Evolutionary conservation across 1,284 basidiomycete genomes (phyloP).

Genomic region (Ceratobasidium sp.): DNA sequence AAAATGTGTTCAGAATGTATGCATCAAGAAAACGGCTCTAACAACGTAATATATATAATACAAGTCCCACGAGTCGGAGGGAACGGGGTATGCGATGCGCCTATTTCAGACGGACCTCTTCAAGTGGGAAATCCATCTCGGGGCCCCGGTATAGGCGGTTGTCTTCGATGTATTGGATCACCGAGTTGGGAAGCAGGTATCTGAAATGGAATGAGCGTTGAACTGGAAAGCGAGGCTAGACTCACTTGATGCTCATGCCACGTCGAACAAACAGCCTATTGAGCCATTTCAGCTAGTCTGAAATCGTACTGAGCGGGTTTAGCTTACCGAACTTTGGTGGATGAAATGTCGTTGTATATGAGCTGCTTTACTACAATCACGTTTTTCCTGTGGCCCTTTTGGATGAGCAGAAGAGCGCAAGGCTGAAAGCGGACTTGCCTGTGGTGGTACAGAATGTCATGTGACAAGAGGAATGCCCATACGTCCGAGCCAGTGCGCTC

Average conservation of each 20-base stretch:
- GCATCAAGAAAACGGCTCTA: background rate
- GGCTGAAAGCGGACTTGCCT: slow-evolving; percentile 46
- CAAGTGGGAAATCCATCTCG: slow-evolving; percentile 17
- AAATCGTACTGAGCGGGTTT: slow-evolving; percentile 6
- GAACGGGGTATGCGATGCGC: background rate
- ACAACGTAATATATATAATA: background rate
- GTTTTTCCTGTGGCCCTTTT: slow-evolving; percentile 65
- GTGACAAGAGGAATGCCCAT: slow-evolving; percentile 61
- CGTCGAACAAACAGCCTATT: slow-evolving; percentile 83
- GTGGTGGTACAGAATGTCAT: slow-evolving; percentile 60
- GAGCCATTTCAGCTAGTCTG: slow-evolving; percentile 20
- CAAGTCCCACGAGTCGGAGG: slow-evolving; percentile 1
- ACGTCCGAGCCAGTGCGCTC: slow-evolving; percentile 66
- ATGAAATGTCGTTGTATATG: slow-evolving; percentile 98
- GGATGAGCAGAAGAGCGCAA: slow-evolving; percentile 42
- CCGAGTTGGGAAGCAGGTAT: slow-evolving; percentile 89
- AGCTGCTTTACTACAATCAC: slow-evolving; percentile 95
- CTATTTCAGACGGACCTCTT: slow-evolving; percentile 1
- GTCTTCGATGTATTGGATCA: slow-evolving; percentile 94
- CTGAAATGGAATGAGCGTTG: slow-evolving; percentile 46
- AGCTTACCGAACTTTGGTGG: slow-evolving; percentile 76
- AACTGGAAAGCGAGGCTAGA: slow-evolving; percentile 13
- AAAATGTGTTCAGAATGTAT: background rate
- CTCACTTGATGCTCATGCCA: slow-evolving; percentile 83
- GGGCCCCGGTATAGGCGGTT: slow-evolving; percentile 57